phyloP scores from a whole-genome alignment of 345 rosid genomes.

The Angophora floribunda region DNA sequence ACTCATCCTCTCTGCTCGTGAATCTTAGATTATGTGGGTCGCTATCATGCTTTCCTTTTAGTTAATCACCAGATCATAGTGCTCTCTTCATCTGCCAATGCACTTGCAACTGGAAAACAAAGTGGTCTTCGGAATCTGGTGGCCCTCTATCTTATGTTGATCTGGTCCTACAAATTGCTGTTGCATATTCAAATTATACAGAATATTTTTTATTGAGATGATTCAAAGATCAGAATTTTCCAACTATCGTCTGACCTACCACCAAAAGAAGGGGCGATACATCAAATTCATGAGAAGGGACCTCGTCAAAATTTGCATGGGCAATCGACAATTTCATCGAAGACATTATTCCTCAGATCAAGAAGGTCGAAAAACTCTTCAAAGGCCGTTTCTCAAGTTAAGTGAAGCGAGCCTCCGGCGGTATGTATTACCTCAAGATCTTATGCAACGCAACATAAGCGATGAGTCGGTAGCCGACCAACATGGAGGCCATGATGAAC shows the following conservation, averaged over 20 bases:
- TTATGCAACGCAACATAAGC: slow-evolving; percentile 82
- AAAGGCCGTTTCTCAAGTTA: not conserved
- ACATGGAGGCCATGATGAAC: slow-evolving; percentile 76
- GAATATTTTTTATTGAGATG: slow-evolving; percentile 2
- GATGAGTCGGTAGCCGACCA: slow-evolving; percentile 80
- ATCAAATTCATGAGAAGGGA: slow-evolving; percentile 11
- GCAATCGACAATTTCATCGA: slow-evolving; percentile 11
- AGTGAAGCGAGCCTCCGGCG: not conserved
- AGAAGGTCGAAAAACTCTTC: slow-evolving; percentile 22
- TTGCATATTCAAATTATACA: not conserved
- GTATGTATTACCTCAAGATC: slow-evolving; percentile 42
- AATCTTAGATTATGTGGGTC: not conserved
- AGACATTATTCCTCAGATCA: slow-evolving; percentile 41
- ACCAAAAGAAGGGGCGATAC: slow-evolving; percentile 1
- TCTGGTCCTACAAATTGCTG: slow-evolving; percentile 6
- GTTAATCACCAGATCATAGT: not conserved
- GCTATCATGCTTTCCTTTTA: not conserved
- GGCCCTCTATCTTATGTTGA: slow-evolving; percentile 4
- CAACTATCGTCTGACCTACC: slow-evolving; percentile 7
- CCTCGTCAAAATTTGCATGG: slow-evolving; percentile 25
- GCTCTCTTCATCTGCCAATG: slow-evolving; percentile 16
- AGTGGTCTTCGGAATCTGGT: slow-evolving; percentile 18
- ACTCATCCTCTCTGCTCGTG: not conserved
- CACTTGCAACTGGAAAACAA: slow-evolving; percentile 8
- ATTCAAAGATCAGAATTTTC: not conserved